Evolutionary conservation across 768 basidiomycete genomes (phyloP), one percentile per base, ranked within the genome.

Genomic region (Chalciporus chontae): DNA sequence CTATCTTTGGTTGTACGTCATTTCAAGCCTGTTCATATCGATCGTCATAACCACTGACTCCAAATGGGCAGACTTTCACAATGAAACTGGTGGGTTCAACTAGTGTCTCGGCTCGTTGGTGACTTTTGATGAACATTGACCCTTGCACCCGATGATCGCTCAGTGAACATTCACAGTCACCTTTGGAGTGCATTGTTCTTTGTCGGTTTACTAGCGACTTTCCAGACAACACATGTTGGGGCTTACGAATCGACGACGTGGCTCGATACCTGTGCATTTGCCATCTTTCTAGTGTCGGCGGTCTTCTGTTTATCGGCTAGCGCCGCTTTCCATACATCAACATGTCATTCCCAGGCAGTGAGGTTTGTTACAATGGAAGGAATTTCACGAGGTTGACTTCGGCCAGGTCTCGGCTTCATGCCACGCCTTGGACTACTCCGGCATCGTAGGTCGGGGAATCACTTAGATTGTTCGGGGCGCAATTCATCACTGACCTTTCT

Each of bases 111-210:
- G 19, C 17, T 40, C 45, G 34, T 17, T 45, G 24, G 47, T n/a
- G 19, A 43, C n/a, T 27, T 23, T 47, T 32, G 32, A 26, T 45
- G 26, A 40, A 52, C 26, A 40, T 11, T 50, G 41, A 47, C 42
- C 37, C 27, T 36, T 47, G 47, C 49, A 23, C 56, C 43, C 44
- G 31, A 59, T 52, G 43, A 51, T 53, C 59, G 29, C 40, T 40
- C 45, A 89, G 90, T 94, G 48, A 94, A 94, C 69, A 90, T 94
- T 40, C 87, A 91, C 67, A 86, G 77, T 51, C 92, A 94, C 63
- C 71, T 92, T 8, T 77, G 81, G 71, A 87, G 83, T 23, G 81
- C 84, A 27, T 61, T 79, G 4, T 59, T 88, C 21, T 90, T 89
- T 62, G 59, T 70, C 14, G 74, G 75, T 63, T 68, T 87, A 46